Evolutionary conservation across 768 basidiomycete genomes (phyloP).

Genomic region (Hygrophorus russula): DNA sequence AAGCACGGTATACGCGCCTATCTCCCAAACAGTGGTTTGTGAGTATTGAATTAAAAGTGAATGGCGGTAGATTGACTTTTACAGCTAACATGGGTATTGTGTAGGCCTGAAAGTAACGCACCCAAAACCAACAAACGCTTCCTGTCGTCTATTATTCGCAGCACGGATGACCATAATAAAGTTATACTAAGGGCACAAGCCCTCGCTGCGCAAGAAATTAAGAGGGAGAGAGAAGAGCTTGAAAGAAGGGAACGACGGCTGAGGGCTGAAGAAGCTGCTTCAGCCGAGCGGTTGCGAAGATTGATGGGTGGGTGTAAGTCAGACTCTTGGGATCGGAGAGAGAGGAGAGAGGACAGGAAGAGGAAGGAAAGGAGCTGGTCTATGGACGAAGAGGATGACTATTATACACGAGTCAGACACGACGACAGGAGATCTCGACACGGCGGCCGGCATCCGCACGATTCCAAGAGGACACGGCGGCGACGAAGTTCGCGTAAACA

Average conservation of each 20-base stretch:
- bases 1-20: conserved; percentile 75
- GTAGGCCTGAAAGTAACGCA: conserved; percentile 56
- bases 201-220: conserved; percentile 60
- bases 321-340: conserved; percentile 42
- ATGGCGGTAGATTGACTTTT: neutral
- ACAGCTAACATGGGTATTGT: neutral
- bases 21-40: conserved; percentile 43
- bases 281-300: conserved; percentile 45
- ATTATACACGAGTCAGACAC: no score
- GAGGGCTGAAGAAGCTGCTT: conserved; percentile 67
- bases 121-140: conserved; percentile 80
- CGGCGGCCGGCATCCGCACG: conserved; percentile 15
- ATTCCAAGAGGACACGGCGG: conserved; percentile 10
- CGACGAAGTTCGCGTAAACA: neutral
- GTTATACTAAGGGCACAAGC: conserved; percentile 69
- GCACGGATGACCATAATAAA: conserved; percentile 93
- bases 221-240: conserved; percentile 53
- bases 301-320: conserved; percentile 18
- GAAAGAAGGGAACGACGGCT: conserved; percentile 49
- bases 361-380: conserved; percentile 39
- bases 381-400: conserved; percentile 30
- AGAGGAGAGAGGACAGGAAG: conserved; percentile 40
- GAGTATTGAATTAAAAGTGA: conserved; percentile 10
- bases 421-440: conserved; percentile 13
- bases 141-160: conserved; percentile 76